Evolutionary conservation across 805 yeast genomes (phyloP), one percentile per base, ranked within the genome.

Genomic region (Nakazawaea ambrosiae): DNA sequence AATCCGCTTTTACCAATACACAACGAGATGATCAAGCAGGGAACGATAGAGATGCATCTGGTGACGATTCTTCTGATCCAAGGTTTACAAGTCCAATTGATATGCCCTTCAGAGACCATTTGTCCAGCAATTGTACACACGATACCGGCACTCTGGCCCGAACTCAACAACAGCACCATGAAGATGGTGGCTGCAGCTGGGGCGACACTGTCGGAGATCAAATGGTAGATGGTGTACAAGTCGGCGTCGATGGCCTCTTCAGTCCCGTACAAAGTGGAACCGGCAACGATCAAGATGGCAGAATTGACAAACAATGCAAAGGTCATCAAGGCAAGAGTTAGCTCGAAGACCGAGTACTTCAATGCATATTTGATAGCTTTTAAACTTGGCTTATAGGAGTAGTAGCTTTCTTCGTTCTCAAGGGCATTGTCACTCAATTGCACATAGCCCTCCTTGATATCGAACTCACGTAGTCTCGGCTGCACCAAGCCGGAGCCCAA

Each of bases 121-220:
- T 87, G 95, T 9, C 95, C 95, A 0, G 92, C 87, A 53, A 87
- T 80, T 0, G 96, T 86, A 52, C 95, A 86, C 2, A 87, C 89
- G 34, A 87, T 77, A 28, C 95, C 92, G 1, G 95, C 92, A 36
- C 86, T 76, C 49, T 81, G 84, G 6, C 95, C 96, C 43, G 87
- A 76, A 44, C 80, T 68, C 27, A 87, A 61, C 31, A 86, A 62
- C 2, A 95, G 95, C 33, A 84, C 58, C 82, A 84, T 84, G 60
- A 86, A 86, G 1, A 85, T 54, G 0, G 86, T 81, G 31, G 95
- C 95, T 0, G 82, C 89, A 2, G 71, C 78, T 9, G 83, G 79
- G 1, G 90, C 77, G 25, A 86, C 61, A 24, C 66, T 69, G 20
- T 51, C 36, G 1, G 74, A 61, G 20, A 87, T 63, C 38, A 85